These are phyloP conservation scores for Vitis hybrid DNA, from an alignment of 177 flowering plant genomes.

Conservation along the genomic window DNA sequence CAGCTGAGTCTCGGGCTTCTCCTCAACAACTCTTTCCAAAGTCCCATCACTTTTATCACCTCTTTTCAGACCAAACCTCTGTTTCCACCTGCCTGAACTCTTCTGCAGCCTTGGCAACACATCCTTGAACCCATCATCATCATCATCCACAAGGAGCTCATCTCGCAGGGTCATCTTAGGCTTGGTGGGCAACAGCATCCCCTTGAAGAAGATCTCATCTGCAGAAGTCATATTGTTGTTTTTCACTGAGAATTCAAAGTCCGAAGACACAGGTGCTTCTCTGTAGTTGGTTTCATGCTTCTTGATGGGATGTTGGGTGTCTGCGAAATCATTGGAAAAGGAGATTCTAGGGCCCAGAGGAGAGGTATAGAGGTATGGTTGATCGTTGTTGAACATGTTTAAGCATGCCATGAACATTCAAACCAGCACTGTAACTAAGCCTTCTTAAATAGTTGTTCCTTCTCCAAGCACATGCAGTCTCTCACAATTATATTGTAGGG, in stretches of 20 bases:
- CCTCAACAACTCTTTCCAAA: slow-evolving; percentile 28
- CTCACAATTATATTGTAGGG: slow-evolving; percentile 27
- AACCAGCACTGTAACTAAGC: slow-evolving; percentile 1
- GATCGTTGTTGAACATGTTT: slow-evolving; percentile 23
- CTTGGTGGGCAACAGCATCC: slow-evolving; percentile 55
- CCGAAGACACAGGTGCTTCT: slow-evolving; percentile 65
- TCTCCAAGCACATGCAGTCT: slow-evolving; percentile 23
- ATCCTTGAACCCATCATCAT: slow-evolving; percentile 27
- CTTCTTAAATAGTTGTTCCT: slow-evolving; percentile 4
- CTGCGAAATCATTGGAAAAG: slow-evolving; percentile 80
- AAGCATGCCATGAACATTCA: slow-evolving; percentile 21
- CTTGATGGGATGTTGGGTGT: slow-evolving; percentile 34
- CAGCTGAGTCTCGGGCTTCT: background rate
- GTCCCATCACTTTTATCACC: slow-evolving; percentile 25
- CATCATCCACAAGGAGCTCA: slow-evolving; percentile 59
- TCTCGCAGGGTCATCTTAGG: slow-evolving; percentile 60
- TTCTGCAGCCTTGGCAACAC: slow-evolving; percentile 41
- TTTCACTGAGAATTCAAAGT: slow-evolving; percentile 70
- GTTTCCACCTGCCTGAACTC: slow-evolving; percentile 65
- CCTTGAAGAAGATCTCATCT: slow-evolving; percentile 79
- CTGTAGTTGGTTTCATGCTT: slow-evolving; percentile 39
- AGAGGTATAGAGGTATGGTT: slow-evolving; percentile 26
- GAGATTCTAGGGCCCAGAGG: slow-evolving; percentile 86
- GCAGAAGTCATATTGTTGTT: slow-evolving; percentile 59
- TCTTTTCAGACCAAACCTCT: slow-evolving; percentile 57